Base-by-base conservation (phyloP, 2,329 filamentous ascomycete genomes). In the Epichloe sibirici region DNA sequence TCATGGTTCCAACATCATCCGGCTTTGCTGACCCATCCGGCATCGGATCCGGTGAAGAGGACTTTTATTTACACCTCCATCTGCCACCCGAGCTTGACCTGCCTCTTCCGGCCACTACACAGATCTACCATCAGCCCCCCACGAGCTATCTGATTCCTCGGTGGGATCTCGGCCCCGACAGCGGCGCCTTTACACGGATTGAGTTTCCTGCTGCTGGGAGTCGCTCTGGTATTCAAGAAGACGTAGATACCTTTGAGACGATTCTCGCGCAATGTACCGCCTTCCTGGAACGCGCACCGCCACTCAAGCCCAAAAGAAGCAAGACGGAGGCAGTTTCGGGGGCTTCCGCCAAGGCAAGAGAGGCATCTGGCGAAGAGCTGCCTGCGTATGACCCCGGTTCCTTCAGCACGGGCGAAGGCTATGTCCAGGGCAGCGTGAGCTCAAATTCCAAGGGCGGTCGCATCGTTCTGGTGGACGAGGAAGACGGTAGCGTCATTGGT, bases 261-360 rank as follows among this genome's bases (percentile, higher is more conserved):
- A 97, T 97, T 58, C 77, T 97, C 49, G 91, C 91, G n/a, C 90
- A 97, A 70, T 97, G 91, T 69, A 97, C 91, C 2, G 88, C 91
- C 2, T 97, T 98, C 67, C 79, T 95, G 4, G 91, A 97, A 68
- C 82, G 90, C 45, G 85, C 88, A 9, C 75, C 83, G 42, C 82
- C 87, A 6, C 83, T 79, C 9, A 71, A 68, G 57, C 56, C 64
- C 31, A 60, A 59, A 55, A 60, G 51, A 45, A 60, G 65, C 56
- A 64, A 70, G 59, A 65, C 65, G 5, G 17, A 42, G 11, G 44
- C 51, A 15, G 48, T 8, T 13, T 37, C 43, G 28, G 34, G 21
- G n/a, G 59, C 63, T 34, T 63, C 58, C 15, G 66, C 69, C 28
- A 74, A 74, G 61, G 68, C 71, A 4, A 69, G 66, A 23, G 64